Evolutionary conservation across 2,329 filamentous ascomycete species (phyloP), one percentile per base, ranked within the genome.

Genomic region (Sporothrix inflata): DNA sequence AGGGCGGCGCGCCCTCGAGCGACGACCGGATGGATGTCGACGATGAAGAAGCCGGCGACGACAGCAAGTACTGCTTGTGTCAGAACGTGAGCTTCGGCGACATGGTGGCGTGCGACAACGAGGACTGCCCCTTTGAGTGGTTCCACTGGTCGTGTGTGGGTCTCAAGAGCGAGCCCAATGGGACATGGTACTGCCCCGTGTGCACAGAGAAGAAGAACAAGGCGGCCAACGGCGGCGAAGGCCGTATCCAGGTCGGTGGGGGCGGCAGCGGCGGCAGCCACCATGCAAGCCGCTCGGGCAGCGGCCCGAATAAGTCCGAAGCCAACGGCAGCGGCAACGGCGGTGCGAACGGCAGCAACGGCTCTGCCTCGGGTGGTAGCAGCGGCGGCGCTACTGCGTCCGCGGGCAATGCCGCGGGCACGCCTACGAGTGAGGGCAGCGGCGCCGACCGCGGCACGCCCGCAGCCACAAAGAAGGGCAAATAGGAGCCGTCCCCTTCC

Each of bases 21-120:
- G 85, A 90, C 76, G 89, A 88, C 77, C 79, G 82, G 73, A 82
- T 88, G 76, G 86, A 86, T 38, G 84, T 80, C 75, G 85, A 89
- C 27, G 90, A 91, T 42, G 91, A 93, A 67, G 91, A 93, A 71
- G 91, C 91, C 55, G 90, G 89, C 71, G 90, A 91, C 74, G 92
- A 94, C 81, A 91, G 92, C 78, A 92, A 93, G 80, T 96, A 96
- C 82, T 96, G 93, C 82, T 86, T 91, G 40, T 96, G 93, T 80
- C 91, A 94, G 79, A 92, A 92, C 77, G 91, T 94, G 75, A 94
- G 91, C 80, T 94, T 92, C 78, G 93, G 93, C 74, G 91, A 95
- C 78, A 96, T 96, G 93, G 92, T 96, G 75, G 93, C 92, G 40
- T 96, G 93, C 83, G 93, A 96, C 83, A 95, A 95, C 80, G 89